Evolutionary conservation across 2,329 filamentous ascomycete genomes (phyloP).

Genomic region (Fusarium sp.): DNA sequence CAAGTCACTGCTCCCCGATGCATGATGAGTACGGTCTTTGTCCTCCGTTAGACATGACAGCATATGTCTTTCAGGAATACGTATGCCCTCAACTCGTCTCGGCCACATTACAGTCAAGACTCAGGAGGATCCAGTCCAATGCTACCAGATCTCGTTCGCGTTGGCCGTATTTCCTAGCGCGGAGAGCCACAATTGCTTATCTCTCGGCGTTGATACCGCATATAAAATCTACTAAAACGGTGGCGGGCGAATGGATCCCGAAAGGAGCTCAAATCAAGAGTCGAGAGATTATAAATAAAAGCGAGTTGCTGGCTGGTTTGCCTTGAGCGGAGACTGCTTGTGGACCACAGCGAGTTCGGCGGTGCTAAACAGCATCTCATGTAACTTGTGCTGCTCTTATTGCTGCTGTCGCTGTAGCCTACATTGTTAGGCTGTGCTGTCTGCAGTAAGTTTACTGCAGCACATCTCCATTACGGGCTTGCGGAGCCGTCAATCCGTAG

Average conservation of each 20-base stretch:
- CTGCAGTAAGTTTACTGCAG: background rate
- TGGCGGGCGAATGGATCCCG: conserved; percentile 27
- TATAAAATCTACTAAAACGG: conserved; percentile 17
- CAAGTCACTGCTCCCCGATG: conserved; percentile 4
- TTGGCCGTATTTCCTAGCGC: conserved; percentile 36
- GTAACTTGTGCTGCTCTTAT: background rate
- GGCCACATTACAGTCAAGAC: conserved; percentile 21
- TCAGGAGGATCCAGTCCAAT: background rate
- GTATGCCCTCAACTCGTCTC: background rate
- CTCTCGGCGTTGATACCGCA: conserved; percentile 25
- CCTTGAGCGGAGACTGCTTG: conserved; percentile 32
- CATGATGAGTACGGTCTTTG: conserved; percentile 18
- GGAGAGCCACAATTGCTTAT: conserved; percentile 35
- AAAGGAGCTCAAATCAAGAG: conserved; percentile 37
- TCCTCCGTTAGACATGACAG: conserved; percentile 17
- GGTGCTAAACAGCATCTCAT: conserved; percentile 22
- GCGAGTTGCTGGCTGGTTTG: conserved; percentile 26
- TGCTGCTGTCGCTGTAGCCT: background rate
- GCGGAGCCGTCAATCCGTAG: conserved; percentile 33
- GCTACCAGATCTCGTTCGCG: conserved; percentile 14
- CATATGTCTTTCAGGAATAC: background rate
- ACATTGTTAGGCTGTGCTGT: background rate
- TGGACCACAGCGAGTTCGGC: conserved; percentile 41
- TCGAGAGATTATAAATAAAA: conserved; percentile 45
- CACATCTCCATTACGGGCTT: conserved; percentile 18